A percentile compares a stretch with the other conserved stretches of the same genome.
Evolutionary conservation across 2,329 filamentous ascomycete species (phyloP).

Genomic region (Sphaceloma murrayae): DNA sequence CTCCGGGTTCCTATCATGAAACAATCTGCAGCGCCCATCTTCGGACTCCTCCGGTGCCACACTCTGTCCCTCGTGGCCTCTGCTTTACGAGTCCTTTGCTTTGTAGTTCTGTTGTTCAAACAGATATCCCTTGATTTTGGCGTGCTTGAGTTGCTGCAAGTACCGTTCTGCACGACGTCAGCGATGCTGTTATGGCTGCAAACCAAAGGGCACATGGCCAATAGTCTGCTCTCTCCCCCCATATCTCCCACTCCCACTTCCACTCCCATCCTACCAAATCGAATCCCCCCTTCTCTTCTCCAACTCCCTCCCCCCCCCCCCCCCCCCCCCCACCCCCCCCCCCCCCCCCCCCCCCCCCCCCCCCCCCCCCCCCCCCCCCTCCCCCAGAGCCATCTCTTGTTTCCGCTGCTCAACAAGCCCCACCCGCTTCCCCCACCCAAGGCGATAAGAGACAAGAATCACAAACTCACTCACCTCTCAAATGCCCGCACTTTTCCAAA

Average conservation of each 20-base stretch:
- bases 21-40: no score
- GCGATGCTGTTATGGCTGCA: background rate
- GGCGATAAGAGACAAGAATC: constrained; percentile 7
- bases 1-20: background rate
- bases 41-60: no score
- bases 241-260: background rate
- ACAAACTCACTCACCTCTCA: constrained; percentile 66
- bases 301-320: background rate
- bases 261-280: background rate
- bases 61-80: no score
- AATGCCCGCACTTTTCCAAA: constrained; percentile 71
- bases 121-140: constrained; percentile 68
- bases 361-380: background rate
- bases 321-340: background rate
- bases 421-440: background rate
- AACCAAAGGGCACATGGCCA: background rate
- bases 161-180: constrained; percentile 56
- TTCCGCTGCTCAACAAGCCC: background rate
- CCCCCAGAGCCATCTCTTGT: background rate
- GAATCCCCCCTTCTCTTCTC: background rate
- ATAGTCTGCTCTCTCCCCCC: background rate
- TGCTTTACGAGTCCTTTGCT: constrained; percentile 34
- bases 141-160: constrained; percentile 63
- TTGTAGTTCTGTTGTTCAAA: constrained; percentile 73
- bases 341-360: background rate